A percentile compares a stretch with the other conserved stretches of the same genome.
Evolutionary conservation across 2,329 filamentous ascomycete species (phyloP).

Genomic region (Beauveria asiatica): DNA sequence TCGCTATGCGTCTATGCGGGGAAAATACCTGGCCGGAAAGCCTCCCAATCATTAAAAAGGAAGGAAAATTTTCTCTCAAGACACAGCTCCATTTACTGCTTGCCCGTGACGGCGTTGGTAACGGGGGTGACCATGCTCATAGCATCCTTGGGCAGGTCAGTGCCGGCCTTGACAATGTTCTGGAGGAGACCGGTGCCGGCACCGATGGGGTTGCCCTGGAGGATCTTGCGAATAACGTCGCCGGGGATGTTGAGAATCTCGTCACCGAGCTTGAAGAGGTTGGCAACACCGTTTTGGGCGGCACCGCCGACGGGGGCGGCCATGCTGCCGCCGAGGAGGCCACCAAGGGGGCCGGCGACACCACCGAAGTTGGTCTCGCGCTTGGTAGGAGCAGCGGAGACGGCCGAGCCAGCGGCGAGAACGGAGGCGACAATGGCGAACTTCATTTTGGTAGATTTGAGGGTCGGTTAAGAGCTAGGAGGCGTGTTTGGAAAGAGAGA

Average conservation of each 20-base stretch:
- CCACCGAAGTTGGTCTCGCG: slow-evolving; percentile 10
- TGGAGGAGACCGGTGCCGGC: slow-evolving; percentile 1
- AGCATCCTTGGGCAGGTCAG: slow-evolving; percentile 6
- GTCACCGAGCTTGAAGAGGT: slow-evolving; percentile 14
- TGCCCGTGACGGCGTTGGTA: not conserved
- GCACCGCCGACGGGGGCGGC: not conserved
- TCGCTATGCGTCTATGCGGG: not conserved
- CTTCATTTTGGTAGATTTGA: slow-evolving; percentile 2
- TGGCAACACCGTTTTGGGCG: slow-evolving; percentile 10
- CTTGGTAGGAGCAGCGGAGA: slow-evolving; percentile 4
- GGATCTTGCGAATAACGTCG: slow-evolving; percentile 6
- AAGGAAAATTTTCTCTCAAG: too few relatives aligned
- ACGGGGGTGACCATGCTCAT: not conserved
- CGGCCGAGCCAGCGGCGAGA: slow-evolving; percentile 3
- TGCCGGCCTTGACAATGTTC: not conserved
- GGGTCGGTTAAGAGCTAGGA: not conserved
- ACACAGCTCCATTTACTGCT: not conserved
- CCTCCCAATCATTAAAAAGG: not conserved
- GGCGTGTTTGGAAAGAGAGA: not conserved
- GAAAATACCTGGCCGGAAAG: not conserved
- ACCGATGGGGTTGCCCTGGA: not conserved
- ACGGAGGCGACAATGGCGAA: not conserved
- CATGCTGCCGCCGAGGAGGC: slow-evolving; percentile 12
- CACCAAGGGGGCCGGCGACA: slow-evolving; percentile 5
- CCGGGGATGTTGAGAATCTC: slow-evolving; percentile 13